A percentile compares a stretch with the other conserved stretches of the same genome.
Conservation (phyloP, 495 filamentous ascomycete genomes). For the Penicillium dipodomyicola region DNA sequence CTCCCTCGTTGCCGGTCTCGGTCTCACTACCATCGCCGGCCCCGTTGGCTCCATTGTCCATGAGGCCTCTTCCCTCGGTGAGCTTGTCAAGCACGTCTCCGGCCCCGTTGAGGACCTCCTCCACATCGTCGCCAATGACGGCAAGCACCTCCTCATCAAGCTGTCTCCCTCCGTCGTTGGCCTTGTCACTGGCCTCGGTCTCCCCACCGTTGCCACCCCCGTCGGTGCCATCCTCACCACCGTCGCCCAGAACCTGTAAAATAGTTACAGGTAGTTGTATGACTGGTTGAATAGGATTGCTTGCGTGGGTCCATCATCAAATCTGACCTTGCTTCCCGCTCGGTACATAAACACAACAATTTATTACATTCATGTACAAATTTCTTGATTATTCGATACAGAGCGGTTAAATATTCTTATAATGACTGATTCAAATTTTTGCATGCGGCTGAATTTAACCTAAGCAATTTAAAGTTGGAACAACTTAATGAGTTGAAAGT, state of each 20-base stretch:
- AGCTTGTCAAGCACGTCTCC: constrained; percentile 39
- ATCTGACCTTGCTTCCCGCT: not conserved
- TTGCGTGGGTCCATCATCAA: constrained; percentile 9
- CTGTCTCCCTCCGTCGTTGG: constrained; percentile 33
- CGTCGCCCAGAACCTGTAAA: constrained; percentile 39
- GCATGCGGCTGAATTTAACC: not conserved
- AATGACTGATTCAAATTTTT: not conserved
- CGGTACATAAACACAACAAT: not conserved
- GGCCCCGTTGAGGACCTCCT: constrained; percentile 33
- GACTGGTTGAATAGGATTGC: constrained; percentile 4
- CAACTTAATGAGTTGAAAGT: not conserved
- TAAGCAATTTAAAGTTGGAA: not conserved
- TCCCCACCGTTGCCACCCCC: constrained; percentile 32
- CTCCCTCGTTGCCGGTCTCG: constrained; percentile 31
- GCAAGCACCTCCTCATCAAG: constrained; percentile 36
- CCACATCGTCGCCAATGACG: constrained; percentile 33
- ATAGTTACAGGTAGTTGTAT: not conserved
- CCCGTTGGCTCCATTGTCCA: constrained; percentile 32
- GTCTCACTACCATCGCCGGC: constrained; percentile 28
- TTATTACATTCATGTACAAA: not conserved
- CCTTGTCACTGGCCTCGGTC: constrained; percentile 40
- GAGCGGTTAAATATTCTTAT: not conserved
- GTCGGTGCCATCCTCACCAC: constrained; percentile 38
- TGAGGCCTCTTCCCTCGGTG: constrained; percentile 34
- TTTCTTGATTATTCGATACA: not conserved